Evolutionary conservation across 2,329 filamentous ascomycete genomes (phyloP).

Genomic region (Tothia fuscella): DNA sequence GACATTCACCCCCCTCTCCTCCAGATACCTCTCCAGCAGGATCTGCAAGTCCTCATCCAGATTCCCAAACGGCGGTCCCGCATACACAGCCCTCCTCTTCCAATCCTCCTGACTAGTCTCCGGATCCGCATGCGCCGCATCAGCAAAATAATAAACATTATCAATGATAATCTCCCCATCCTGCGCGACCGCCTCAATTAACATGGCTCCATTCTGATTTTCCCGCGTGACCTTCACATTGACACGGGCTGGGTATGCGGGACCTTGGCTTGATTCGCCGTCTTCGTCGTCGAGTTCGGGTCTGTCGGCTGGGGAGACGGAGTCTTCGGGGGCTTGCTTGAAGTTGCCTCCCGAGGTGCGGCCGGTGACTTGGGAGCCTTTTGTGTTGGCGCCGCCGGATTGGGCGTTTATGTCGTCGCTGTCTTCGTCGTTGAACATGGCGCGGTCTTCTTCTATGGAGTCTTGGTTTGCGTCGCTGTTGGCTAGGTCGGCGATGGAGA

Average conservation of each 20-base stretch:
- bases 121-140: conserved; percentile 64
- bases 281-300: conserved; percentile 46
- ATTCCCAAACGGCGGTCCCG: conserved; percentile 83
- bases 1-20: conserved; percentile 84
- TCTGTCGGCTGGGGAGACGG: conserved; percentile 43
- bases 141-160: conserved; percentile 78
- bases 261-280: conserved; percentile 36
- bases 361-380: conserved; percentile 20
- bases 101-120: conserved; percentile 66
- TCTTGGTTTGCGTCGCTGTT: conserved; percentile 29
- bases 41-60: conserved; percentile 93
- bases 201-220: conserved; percentile 63
- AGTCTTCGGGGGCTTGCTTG: conserved; percentile 44
- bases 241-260: conserved; percentile 66
- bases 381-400: conserved; percentile 44
- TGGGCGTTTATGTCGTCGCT: conserved; percentile 25
- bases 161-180: conserved; percentile 80
- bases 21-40: conserved; percentile 82
- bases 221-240: conserved; percentile 84
- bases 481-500: conserved; percentile 75
- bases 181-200: conserved; percentile 75
- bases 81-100: conserved; percentile 66
- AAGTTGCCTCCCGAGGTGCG: conserved; percentile 30
- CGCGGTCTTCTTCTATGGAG: conserved; percentile 45
- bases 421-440: conserved; percentile 44